Base-by-base conservation (phyloP, 139 green algal species). In the Trebouxia sp. region DNA sequence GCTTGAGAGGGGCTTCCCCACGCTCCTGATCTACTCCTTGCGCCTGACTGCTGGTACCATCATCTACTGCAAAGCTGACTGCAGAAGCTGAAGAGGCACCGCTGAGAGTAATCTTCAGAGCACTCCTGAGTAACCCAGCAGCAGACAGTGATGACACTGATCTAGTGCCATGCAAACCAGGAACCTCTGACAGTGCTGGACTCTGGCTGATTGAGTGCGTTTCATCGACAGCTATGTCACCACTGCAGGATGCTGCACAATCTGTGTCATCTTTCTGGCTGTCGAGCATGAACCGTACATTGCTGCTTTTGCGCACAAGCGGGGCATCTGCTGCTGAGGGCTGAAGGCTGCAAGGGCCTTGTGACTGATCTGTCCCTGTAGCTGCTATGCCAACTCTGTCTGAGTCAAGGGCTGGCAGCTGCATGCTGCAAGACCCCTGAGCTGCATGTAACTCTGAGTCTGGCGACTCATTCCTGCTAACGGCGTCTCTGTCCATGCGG, bases 351-450 rank as follows among this genome's bases (percentile, higher is more conserved):
- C 11, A 43, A n/a, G 32, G 43, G 15, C 4, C 20, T 6, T 30
- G 35, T 28, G 35, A 14, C 62, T 26, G 12, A 45, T 12, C 62
- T 42, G 12, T 15, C 28, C n/a, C 35, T 45, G 35, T 15, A n/a
- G 62, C 35, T 28, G 2, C 62, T 45, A 35, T 35, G 0, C 6
- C 62, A 41, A 10, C 62, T 72, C 20, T 15, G 20, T 72, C 32
- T 42, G 62, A 42, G 62, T 72, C 62, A 72, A 72, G 32, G 9
- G 62, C 62, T n/a, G 62, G 62, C 15, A 17, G 20, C 35, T 72
- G 62, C 12, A 72, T 72, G 32, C 62, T 72, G 35, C 15, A 72
- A 24, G 62, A 35, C 14, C 62, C 62, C 12, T 17, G 28, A 35
- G 32, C 9, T 3, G 28, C 12, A 15, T 1, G 20, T n/a, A 32